phyloP scores from a whole-genome alignment of 768 basidiomycete species.

The Mycena epipterygia region DNA sequence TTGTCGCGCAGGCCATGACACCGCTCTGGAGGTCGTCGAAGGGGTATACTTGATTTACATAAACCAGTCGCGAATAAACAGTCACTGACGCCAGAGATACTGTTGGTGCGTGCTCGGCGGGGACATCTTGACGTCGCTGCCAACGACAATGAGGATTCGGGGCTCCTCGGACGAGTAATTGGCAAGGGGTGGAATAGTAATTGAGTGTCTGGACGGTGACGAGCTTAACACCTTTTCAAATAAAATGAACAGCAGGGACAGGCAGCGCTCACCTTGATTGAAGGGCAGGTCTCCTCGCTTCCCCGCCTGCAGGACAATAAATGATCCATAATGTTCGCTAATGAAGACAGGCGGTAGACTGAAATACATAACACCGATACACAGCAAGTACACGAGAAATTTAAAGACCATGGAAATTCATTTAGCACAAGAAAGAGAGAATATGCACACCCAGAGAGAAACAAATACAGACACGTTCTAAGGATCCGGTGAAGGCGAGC shows the following conservation, averaged over 20 bases:
- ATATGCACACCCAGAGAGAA: slow-evolving; percentile 2
- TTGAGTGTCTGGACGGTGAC: not conserved
- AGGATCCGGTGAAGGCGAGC: slow-evolving; percentile 17
- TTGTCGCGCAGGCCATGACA: slow-evolving; percentile 70
- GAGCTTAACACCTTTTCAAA: not conserved
- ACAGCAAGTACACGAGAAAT: not conserved
- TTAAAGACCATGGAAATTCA: not conserved
- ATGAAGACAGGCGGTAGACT: not conserved
- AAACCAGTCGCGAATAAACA: slow-evolving; percentile 15
- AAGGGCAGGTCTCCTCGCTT: slow-evolving; percentile 10
- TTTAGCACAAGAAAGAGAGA: slow-evolving; percentile 27
- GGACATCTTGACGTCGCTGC: not conserved
- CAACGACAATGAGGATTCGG: not conserved
- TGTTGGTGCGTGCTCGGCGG: not conserved
- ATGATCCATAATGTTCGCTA: slow-evolving; percentile 1
- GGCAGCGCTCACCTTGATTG: slow-evolving; percentile 3
- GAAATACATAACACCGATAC: slow-evolving; percentile 10
- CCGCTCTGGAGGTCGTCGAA: slow-evolving; percentile 63
- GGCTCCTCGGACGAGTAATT: not conserved
- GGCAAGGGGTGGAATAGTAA: not conserved
- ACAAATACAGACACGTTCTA: not conserved
- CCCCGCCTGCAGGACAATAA: not conserved
- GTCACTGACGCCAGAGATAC: not conserved
- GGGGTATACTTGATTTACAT: slow-evolving; percentile 32
- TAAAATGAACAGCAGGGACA: not conserved